phyloP scores from a whole-genome alignment of 345 rosid species.

The Excoecaria agallocha region DNA sequence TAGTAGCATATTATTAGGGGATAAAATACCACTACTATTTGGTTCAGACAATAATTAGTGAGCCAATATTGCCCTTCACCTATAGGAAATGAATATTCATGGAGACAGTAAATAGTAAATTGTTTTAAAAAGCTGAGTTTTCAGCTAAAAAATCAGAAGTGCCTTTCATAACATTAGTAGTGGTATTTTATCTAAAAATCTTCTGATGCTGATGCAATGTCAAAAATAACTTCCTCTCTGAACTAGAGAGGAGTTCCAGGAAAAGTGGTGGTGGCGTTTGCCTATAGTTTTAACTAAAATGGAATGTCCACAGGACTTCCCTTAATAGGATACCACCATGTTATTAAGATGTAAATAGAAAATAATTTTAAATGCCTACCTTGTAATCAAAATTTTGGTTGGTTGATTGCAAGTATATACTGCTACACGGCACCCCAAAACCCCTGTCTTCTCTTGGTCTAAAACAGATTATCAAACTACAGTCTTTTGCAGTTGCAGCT shows the following conservation, averaged over 20 bases:
- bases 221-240: not conserved
- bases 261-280: not conserved
- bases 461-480: constrained; percentile 79
- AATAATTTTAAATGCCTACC: constrained; percentile 38
- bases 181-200: no score
- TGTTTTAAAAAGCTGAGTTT: not conserved
- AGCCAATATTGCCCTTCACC: not conserved
- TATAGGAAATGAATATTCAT: not conserved
- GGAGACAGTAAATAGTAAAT: not conserved
- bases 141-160: not conserved
- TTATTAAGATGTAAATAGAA: constrained; percentile 6
- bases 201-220: not conserved
- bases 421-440: constrained; percentile 35
- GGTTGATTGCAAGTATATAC: constrained; percentile 46
- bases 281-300: not conserved
- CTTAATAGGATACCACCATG: not conserved
- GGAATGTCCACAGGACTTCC: not conserved
- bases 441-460: constrained; percentile 35
- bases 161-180: no score
- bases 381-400: constrained; percentile 74
- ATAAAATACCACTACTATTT: not conserved
- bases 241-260: not conserved
- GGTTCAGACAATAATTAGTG: not conserved
- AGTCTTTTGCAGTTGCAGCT: constrained; percentile 89
- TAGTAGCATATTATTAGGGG: not conserved